Conservation (phyloP, 805 yeast genomes). For the Zygosaccharomyces kombuchaensis region DNA sequence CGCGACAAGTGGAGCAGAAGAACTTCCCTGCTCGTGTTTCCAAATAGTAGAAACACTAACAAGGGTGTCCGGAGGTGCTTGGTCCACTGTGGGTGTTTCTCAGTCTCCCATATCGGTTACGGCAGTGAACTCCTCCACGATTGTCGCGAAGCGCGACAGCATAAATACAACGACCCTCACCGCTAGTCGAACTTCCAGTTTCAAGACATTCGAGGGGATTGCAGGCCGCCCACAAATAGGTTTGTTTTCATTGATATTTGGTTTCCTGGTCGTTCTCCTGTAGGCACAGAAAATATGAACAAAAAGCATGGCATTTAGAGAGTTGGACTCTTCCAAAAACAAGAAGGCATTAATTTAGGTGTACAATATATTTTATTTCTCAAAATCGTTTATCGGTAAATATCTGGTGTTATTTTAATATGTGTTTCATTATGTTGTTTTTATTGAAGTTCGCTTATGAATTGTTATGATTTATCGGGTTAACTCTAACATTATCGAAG, state of each 20-base stretch:
- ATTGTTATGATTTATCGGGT: too few species aligned
- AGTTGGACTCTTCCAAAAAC: not conserved
- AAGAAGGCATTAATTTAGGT: not conserved
- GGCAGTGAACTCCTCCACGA: not conserved
- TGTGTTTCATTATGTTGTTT: constrained; percentile 1
- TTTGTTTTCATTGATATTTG: not conserved
- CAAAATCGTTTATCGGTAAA: not conserved
- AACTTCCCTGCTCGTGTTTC: constrained; percentile 1
- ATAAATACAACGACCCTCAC: not conserved
- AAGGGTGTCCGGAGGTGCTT: not conserved
- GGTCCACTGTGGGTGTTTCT: constrained; percentile 3
- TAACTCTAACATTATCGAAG: too few species aligned
- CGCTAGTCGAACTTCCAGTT: not conserved
- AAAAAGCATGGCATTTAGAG: not conserved
- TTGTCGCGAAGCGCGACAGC: constrained; percentile 1
- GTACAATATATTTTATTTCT: not conserved
- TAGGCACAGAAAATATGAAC: not conserved
- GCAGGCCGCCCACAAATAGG: constrained; percentile 1
- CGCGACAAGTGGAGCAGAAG: not conserved
- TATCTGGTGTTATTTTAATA: constrained; percentile 4
- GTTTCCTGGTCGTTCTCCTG: not conserved
- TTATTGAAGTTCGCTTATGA: too few species aligned
- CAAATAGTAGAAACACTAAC: constrained; percentile 3
- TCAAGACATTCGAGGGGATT: constrained; percentile 2
- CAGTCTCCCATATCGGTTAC: not conserved